Percentiles rank a stretch among this genome's conserved stretches.
Evolutionary conservation across 2,329 filamentous ascomycete species (phyloP).

Genomic region (Paracoccidioides lutzii): DNA sequence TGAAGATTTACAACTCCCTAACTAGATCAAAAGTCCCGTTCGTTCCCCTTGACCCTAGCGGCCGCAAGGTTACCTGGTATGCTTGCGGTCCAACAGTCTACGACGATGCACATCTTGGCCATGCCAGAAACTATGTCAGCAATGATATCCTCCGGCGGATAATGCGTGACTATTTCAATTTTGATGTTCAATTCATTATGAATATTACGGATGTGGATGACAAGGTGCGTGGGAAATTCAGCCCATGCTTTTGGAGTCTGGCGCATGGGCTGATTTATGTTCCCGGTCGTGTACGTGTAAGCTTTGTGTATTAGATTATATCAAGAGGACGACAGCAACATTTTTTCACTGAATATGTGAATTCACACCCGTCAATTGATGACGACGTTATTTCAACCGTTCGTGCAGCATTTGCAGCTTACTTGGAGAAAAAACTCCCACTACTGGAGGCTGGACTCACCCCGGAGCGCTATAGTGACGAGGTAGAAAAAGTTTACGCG

Average conservation of each 20-base stretch:
- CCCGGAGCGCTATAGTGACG: slow-evolving; percentile 36
- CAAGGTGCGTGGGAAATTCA: slow-evolving; percentile 37
- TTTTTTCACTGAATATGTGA: slow-evolving; percentile 57
- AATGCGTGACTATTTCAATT: slow-evolving; percentile 69
- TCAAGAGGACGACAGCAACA: slow-evolving; percentile 61
- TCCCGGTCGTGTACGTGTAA: background rate
- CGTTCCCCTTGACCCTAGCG: slow-evolving; percentile 54
- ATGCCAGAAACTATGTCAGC: slow-evolving; percentile 81
- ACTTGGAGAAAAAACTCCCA: slow-evolving; percentile 56
- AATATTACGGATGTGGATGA: slow-evolving; percentile 81
- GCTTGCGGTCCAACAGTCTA: slow-evolving; percentile 79
- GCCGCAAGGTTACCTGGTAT: slow-evolving; percentile 67
- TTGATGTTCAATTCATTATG: slow-evolving; percentile 76
- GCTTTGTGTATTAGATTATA: slow-evolving; percentile 41
- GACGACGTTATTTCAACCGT: slow-evolving; percentile 37
- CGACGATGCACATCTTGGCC: slow-evolving; percentile 68
- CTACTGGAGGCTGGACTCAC: slow-evolving; percentile 33
- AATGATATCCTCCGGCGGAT: slow-evolving; percentile 81
- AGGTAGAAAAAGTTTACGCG: slow-evolving; percentile 40
- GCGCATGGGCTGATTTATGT: background rate
- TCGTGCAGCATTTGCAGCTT: slow-evolving; percentile 41
- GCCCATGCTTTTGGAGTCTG: background rate
- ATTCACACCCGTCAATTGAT: slow-evolving; percentile 33
- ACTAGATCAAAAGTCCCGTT: slow-evolving; percentile 63
- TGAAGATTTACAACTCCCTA: slow-evolving; percentile 71